Evolutionary conservation across 2,329 filamentous ascomycete species (phyloP).

Genomic region (Monilinia aucupariae): DNA sequence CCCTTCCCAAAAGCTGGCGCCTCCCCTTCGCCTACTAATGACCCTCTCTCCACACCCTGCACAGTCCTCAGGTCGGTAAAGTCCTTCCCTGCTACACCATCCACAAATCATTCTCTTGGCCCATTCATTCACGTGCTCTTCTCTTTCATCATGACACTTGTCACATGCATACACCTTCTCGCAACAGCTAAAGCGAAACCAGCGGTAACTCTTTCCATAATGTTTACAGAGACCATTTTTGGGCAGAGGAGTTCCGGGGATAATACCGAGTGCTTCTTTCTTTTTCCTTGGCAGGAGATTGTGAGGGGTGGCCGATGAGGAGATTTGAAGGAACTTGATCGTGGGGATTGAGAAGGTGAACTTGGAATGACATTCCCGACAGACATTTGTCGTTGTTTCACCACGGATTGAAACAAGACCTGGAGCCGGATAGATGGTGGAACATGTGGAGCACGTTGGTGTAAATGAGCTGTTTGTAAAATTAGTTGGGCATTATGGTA

Average conservation of each 20-base stretch:
- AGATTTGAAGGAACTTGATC: slow-evolving; percentile 70
- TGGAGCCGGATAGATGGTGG: slow-evolving; percentile 54
- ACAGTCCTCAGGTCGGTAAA: slow-evolving; percentile 71
- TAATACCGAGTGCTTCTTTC: slow-evolving; percentile 51
- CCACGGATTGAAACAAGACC: slow-evolving; percentile 69
- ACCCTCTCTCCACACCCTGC: slow-evolving; percentile 65
- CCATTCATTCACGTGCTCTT: slow-evolving; percentile 72
- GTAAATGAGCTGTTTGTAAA: slow-evolving; percentile 57
- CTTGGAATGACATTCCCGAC: slow-evolving; percentile 71
- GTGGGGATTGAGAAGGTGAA: slow-evolving; percentile 77
- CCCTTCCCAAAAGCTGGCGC: slow-evolving; percentile 75
- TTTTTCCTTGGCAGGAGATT: slow-evolving; percentile 41
- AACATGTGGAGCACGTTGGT: slow-evolving; percentile 73
- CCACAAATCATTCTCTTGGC: slow-evolving; percentile 81
- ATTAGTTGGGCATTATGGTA: background rate
- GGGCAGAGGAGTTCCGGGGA: slow-evolving; percentile 52
- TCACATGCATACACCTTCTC: slow-evolving; percentile 55
- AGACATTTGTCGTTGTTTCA: slow-evolving; percentile 67
- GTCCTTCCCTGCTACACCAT: slow-evolving; percentile 74
- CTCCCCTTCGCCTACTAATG: slow-evolving; percentile 56
- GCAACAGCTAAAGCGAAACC: slow-evolving; percentile 63
- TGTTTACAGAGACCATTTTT: slow-evolving; percentile 50
- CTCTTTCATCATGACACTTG: slow-evolving; percentile 67
- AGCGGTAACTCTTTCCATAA: slow-evolving; percentile 54
- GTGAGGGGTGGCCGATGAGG: slow-evolving; percentile 41